Conservation (phyloP, 805 yeast species). For the Barnettozyma populi region DNA sequence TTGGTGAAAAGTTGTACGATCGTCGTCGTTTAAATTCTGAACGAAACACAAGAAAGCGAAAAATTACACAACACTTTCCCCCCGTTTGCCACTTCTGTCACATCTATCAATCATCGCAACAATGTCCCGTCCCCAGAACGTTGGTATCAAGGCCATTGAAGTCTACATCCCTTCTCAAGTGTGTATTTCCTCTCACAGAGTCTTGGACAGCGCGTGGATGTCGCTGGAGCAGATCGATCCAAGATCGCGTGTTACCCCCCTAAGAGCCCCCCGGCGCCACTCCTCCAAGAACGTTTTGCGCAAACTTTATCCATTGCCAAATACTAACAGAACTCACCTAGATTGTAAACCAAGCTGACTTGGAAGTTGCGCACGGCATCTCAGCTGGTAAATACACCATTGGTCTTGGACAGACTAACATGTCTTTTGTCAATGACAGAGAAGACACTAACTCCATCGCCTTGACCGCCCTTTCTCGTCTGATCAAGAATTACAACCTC, state of each 20-base stretch:
- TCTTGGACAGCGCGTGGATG: neutral
- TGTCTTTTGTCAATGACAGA: conserved; percentile 95
- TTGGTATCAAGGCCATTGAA: conserved; percentile 97
- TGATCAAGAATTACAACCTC: conserved; percentile 75
- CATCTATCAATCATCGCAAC: neutral
- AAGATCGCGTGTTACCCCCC: no score
- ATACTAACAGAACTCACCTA: conserved; percentile 11
- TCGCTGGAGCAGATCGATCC: no score
- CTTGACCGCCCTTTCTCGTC: conserved; percentile 77
- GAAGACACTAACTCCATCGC: conserved; percentile 94
- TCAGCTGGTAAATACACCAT: conserved; percentile 95
- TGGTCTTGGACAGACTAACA: conserved; percentile 97
- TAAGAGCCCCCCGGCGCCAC: neutral
- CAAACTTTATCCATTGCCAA: neutral
- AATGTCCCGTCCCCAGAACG: conserved; percentile 56
- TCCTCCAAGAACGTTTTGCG: neutral
- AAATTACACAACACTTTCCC: neutral
- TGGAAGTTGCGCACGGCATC: conserved; percentile 80
- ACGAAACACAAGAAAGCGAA: neutral
- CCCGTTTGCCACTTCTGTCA: neutral
- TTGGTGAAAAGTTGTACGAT: neutral
- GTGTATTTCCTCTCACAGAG: conserved; percentile 19
- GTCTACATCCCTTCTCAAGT: conserved; percentile 80
- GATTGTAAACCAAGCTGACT: conserved; percentile 81
- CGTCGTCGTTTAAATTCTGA: neutral